phyloP scores from a whole-genome alignment of 306 rosid genomes.

The Malus orientalis region DNA sequence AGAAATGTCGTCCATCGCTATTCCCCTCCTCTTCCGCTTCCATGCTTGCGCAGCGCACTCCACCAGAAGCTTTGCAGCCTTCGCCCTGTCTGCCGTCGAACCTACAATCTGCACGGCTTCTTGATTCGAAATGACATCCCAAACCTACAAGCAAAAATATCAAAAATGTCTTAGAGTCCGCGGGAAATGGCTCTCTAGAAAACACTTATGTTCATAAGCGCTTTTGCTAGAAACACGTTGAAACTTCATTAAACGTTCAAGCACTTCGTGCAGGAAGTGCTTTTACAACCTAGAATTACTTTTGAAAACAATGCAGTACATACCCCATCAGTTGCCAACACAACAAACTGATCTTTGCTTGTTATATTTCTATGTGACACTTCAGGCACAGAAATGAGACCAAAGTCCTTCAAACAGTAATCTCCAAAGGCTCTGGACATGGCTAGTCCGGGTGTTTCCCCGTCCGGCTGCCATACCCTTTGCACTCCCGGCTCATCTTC shows the following conservation, averaged over 20 bases:
- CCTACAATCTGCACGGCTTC: conserved; percentile 85
- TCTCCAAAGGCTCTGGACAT: conserved; percentile 96
- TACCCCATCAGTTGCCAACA: conserved; percentile 96
- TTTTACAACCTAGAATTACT: neutral
- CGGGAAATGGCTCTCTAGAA: neutral
- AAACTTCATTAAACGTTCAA: too few relatives aligned
- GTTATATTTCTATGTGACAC: conserved; percentile 60
- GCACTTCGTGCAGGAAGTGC: neutral
- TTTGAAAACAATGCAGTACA: neutral
- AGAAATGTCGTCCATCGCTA: conserved; percentile 87
- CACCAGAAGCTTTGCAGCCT: conserved; percentile 60
- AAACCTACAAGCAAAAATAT: conserved; percentile 42
- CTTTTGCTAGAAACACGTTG: neutral
- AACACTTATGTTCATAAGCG: neutral
- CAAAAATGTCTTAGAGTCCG: neutral
- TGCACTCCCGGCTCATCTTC: conserved; percentile 79
- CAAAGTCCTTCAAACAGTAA: conserved; percentile 64
- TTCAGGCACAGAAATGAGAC: conserved; percentile 86
- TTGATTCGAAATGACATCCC: conserved; percentile 90
- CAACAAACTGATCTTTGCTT: conserved; percentile 61
- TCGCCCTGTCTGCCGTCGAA: conserved; percentile 46
- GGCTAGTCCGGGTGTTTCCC: conserved; percentile 71
- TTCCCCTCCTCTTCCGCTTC: conserved; percentile 76
- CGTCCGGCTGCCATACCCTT: conserved; percentile 73
- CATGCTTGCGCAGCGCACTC: conserved; percentile 67